A percentile compares a stretch with the other conserved stretches of the same genome.
Conservation (phyloP, 139 green algal species). For the Chlamydomonas sp. region DNA sequence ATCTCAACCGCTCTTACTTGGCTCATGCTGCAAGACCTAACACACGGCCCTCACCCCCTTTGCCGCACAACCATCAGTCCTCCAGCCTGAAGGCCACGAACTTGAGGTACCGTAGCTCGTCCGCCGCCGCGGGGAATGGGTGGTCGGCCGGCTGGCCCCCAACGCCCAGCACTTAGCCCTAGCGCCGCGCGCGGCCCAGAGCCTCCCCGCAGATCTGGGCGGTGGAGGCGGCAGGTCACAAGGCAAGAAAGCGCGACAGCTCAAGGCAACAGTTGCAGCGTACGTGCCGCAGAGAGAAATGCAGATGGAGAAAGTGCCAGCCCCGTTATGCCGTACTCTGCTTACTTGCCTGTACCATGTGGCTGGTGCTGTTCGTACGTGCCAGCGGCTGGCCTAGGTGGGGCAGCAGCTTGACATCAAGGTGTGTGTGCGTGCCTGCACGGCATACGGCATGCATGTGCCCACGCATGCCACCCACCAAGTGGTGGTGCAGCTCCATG, state of each 20-base stretch:
- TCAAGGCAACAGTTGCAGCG: too few relatives aligned
- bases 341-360: too few relatives aligned
- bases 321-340: too few relatives aligned
- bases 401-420: background rate
- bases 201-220: conserved; percentile 32
- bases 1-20: too few relatives aligned
- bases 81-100: conserved; percentile 56
- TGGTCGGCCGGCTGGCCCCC: conserved; percentile 59
- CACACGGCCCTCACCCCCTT: too few relatives aligned
- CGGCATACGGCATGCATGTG: too few relatives aligned
- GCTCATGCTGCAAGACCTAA: too few relatives aligned
- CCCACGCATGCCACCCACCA: background rate
- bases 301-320: too few relatives aligned
- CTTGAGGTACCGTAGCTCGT: conserved; percentile 69
- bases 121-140: conserved; percentile 54
- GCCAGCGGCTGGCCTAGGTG: too few relatives aligned
- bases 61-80: background rate
- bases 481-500: conserved; percentile 15
- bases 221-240: background rate
- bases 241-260: background rate
- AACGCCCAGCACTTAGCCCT: conserved; percentile 40
- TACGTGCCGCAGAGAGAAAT: too few relatives aligned
- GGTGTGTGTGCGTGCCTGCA: background rate
- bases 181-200: conserved; percentile 33
- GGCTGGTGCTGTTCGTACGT: too few relatives aligned